Evolutionary conservation across 2,329 filamentous ascomycete species (phyloP).

Genomic region (Aspergillaceae sp.): DNA sequence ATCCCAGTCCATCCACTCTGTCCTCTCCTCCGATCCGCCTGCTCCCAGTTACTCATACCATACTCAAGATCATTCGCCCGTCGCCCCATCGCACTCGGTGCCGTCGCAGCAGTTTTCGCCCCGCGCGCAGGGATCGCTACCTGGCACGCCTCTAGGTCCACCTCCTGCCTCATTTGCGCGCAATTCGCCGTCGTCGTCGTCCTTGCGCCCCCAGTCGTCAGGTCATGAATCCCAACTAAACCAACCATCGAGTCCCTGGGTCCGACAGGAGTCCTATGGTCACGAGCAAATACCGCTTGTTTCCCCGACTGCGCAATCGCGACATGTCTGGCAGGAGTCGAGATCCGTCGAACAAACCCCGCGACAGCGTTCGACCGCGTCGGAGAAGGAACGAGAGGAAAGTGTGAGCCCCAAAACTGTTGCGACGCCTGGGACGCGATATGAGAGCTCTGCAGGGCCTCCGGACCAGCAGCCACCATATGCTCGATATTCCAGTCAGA

Average conservation of each 20-base stretch:
- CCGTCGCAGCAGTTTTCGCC: constrained; percentile 28
- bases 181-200: constrained; percentile 23
- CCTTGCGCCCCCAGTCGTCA: constrained; percentile 29
- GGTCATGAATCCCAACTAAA: constrained; percentile 27
- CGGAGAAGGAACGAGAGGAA: constrained; percentile 60
- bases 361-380: constrained; percentile 40
- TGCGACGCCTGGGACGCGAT: constrained; percentile 19
- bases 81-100: constrained; percentile 20
- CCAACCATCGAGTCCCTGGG: constrained; percentile 25
- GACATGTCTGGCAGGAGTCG: constrained; percentile 36
- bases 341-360: constrained; percentile 20
- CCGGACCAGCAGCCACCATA: constrained; percentile 14
- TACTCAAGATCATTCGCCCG: constrained; percentile 29
- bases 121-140: constrained; percentile 35
- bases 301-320: constrained; percentile 22
- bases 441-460: constrained; percentile 18
- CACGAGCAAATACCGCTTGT: constrained; percentile 18
- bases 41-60: constrained; percentile 26
- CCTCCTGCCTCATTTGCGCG: constrained; percentile 27
- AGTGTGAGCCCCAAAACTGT: constrained; percentile 72
- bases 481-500: constrained; percentile 10
- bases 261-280: constrained; percentile 19
- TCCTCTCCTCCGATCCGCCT: constrained; percentile 21
- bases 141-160: constrained; percentile 42
- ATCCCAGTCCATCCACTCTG: constrained; percentile 33